These are phyloP conservation scores for Apiospora kogelbergensis DNA, from an alignment of 2,329 filamentous ascomycete species.

Conservation along the genomic window DNA sequence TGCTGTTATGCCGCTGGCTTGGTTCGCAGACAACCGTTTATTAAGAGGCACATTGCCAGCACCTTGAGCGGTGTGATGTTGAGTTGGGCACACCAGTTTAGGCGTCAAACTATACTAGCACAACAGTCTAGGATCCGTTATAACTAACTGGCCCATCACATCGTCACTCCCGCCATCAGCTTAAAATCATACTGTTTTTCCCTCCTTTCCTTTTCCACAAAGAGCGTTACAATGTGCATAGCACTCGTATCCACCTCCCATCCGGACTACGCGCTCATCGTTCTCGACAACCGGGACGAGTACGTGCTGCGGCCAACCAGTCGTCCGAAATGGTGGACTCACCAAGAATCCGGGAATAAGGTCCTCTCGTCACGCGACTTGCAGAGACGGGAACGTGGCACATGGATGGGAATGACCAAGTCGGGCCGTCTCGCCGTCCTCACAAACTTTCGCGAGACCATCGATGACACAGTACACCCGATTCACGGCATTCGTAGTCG, in stretches of 20 bases:
- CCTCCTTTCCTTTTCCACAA: neutral
- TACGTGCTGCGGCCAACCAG: constrained; percentile 65
- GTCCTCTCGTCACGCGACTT: constrained; percentile 63
- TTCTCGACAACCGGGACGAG: constrained; percentile 78
- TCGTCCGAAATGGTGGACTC: constrained; percentile 63
- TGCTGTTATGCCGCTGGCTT: neutral
- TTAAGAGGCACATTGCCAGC: neutral
- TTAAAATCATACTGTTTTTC: neutral
- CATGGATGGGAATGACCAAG: constrained; percentile 65
- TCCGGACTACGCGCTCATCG: constrained; percentile 71
- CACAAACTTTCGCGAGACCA: constrained; percentile 65
- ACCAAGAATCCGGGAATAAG: constrained; percentile 39
- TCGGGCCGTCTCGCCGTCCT: constrained; percentile 61
- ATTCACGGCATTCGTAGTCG: constrained; percentile 57
- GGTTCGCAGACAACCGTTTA: neutral
- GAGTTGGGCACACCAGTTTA: constrained; percentile 4
- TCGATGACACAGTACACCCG: constrained; percentile 50
- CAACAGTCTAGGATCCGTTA: neutral
- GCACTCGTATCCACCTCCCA: constrained; percentile 74
- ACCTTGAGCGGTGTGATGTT: constrained; percentile 5
- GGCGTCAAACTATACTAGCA: neutral
- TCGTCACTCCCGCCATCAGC: neutral
- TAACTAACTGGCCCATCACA: neutral
- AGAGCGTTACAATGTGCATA: constrained; percentile 65
- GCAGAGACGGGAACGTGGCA: constrained; percentile 61